Evolutionary conservation across 768 basidiomycete genomes (phyloP).

Genomic region (Baorangia bicolor): DNA sequence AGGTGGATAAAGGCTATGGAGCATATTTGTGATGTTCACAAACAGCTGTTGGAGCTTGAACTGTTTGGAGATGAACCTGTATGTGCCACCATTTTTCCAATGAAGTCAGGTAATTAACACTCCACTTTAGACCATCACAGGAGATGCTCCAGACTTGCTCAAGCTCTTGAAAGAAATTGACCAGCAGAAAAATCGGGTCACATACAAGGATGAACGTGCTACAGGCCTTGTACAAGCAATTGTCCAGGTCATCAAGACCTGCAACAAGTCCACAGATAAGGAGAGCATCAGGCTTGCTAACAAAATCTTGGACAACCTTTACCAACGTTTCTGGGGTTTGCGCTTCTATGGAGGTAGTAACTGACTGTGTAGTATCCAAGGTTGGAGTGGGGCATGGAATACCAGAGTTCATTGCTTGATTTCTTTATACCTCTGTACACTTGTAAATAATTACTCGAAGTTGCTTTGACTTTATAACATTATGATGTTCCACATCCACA

Average conservation of each 20-base stretch:
- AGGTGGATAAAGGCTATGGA: slow-evolving; percentile 14
- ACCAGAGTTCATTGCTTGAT: not conserved
- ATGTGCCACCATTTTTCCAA: not conserved
- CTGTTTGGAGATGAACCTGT: slow-evolving; percentile 25
- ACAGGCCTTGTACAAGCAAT: slow-evolving; percentile 13
- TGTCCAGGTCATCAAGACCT: not conserved
- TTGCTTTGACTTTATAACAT: not conserved
- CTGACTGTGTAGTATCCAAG: not conserved
- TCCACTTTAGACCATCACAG: not conserved
- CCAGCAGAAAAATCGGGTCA: slow-evolving; percentile 18
- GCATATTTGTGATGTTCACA: not conserved
- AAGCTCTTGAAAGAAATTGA: slow-evolving; percentile 23
- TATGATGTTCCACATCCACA: not conserved
- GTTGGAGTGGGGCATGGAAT: not conserved
- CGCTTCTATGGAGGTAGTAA: not conserved
- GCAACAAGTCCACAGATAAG: not conserved
- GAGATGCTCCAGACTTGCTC: slow-evolving; percentile 15
- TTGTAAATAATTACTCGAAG: not conserved
- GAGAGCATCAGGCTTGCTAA: slow-evolving; percentile 11
- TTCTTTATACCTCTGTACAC: not conserved
- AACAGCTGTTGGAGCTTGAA: not conserved
- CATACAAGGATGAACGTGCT: slow-evolving; percentile 12
- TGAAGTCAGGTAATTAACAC: not conserved
- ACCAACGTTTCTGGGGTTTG: slow-evolving; percentile 18
- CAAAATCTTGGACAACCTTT: slow-evolving; percentile 21